phyloP scores from a whole-genome alignment of 31 red algal genomes.

The Endocladia muricata region DNA sequence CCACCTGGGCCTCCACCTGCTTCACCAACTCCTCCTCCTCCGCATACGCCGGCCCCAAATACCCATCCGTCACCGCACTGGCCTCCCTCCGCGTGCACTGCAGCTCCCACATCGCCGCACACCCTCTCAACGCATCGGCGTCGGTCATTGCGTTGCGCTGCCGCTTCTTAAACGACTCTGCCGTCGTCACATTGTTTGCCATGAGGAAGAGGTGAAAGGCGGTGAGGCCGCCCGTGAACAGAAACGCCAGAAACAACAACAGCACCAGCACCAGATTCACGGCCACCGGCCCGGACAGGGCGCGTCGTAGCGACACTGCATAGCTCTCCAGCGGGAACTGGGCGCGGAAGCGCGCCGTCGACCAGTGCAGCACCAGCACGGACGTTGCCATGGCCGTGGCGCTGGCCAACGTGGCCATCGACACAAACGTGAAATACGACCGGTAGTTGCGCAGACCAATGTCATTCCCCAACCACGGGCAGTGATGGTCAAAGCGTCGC shows the following conservation, averaged over 20 bases:
- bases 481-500: slow-evolving; percentile 97
- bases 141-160: slow-evolving; percentile 36
- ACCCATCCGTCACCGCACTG: slow-evolving; percentile 52
- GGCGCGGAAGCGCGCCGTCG: slow-evolving; percentile 47
- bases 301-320: slow-evolving; percentile 33
- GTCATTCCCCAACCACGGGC: slow-evolving; percentile 80
- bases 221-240: slow-evolving; percentile 84
- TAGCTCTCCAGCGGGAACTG: slow-evolving; percentile 32
- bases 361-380: slow-evolving; percentile 65
- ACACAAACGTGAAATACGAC: slow-evolving; percentile 95
- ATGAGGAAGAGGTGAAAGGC: slow-evolving; percentile 92
- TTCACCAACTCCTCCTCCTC: slow-evolving; percentile 50
- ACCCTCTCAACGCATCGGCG: slow-evolving; percentile 57
- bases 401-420: slow-evolving; percentile 40
- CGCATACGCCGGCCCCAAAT: slow-evolving; percentile 55
- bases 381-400: slow-evolving; percentile 70
- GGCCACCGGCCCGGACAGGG: slow-evolving; percentile 47
- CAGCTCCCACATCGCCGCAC: slow-evolving; percentile 34
- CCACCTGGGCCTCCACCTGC: slow-evolving; percentile 56
- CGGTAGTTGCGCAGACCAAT: slow-evolving; percentile 94
- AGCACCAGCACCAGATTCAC: slow-evolving; percentile 72
- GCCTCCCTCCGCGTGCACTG: slow-evolving; percentile 39
- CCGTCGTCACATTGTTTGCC: slow-evolving; percentile 89
- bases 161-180: slow-evolving; percentile 87
- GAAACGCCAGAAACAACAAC: slow-evolving; percentile 59